Conservation (phyloP, 306 rosid species). For the Mimosa pudica region DNA sequence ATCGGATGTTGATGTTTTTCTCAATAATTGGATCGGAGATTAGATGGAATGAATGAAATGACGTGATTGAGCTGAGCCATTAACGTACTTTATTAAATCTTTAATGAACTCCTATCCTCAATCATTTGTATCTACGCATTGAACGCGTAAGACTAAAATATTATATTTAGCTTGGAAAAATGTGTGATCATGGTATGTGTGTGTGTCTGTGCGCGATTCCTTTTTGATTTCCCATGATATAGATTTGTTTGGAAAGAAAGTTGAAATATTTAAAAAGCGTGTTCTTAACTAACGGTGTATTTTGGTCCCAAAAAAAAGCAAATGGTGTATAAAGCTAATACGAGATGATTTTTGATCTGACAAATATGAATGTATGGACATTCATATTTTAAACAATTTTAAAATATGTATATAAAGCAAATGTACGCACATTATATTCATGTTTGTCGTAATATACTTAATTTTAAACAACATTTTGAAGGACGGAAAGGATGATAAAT, state of each 20-base stretch:
- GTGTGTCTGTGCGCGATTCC: neutral
- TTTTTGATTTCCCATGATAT: neutral
- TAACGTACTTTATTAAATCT: conserved; percentile 38
- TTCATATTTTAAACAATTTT: too few relatives aligned
- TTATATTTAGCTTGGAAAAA: neutral
- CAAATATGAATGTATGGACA: too few relatives aligned
- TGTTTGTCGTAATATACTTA: too few relatives aligned
- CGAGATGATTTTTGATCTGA: too few relatives aligned
- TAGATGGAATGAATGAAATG: conserved; percentile 22
- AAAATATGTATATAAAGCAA: too few relatives aligned
- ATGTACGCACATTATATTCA: too few relatives aligned
- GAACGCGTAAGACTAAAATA: neutral
- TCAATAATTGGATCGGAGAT: conserved; percentile 18
- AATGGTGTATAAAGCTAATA: too few relatives aligned
- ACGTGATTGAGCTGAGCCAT: conserved; percentile 38
- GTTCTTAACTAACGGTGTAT: too few relatives aligned
- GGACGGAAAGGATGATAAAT: neutral
- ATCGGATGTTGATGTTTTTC: neutral
- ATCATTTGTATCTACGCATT: neutral
- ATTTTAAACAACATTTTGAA: neutral
- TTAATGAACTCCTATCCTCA: conserved; percentile 13
- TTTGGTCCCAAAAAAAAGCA: too few relatives aligned
- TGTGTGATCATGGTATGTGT: neutral
- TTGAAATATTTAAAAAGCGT: too few relatives aligned
- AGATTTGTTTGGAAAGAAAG: too few relatives aligned